Conservation (phyloP, 148 eudicot genomes). For the Amaranthus cruentus region DNA sequence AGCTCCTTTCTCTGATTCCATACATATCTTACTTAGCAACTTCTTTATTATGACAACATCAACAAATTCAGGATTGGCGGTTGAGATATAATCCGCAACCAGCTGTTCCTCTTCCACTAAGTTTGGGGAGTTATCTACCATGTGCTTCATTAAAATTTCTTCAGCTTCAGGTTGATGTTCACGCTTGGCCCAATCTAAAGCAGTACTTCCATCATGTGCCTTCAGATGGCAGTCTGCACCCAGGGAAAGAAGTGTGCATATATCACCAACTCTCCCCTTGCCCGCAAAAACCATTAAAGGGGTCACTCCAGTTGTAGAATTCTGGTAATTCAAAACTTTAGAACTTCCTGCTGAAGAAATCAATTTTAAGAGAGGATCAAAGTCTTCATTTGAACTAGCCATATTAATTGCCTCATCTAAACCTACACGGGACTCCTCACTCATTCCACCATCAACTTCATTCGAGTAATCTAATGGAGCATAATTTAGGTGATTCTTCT, state of each 20-base stretch:
- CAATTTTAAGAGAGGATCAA: conserved; percentile 64
- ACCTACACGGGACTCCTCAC: conserved; percentile 48
- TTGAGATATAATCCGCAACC: conserved; percentile 58
- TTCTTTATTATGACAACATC: conserved; percentile 67
- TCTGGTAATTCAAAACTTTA: conserved; percentile 59
- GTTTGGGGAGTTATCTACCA: conserved; percentile 34
- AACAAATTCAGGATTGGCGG: conserved; percentile 52
- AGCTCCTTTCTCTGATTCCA: conserved; percentile 71
- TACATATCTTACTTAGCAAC: conserved; percentile 70
- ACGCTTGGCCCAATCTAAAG: conserved; percentile 70
- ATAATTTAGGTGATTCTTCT: conserved; percentile 40
- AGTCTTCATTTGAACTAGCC: conserved; percentile 67
- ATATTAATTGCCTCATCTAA: conserved; percentile 82
- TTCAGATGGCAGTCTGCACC: conserved; percentile 70
- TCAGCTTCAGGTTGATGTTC: conserved; percentile 55
- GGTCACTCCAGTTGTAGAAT: conserved; percentile 70
- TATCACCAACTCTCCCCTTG: conserved; percentile 75
- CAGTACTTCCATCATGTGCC: conserved; percentile 71
- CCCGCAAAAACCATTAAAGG: conserved; percentile 85
- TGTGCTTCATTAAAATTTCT: conserved; percentile 58
- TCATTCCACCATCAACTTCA: conserved; percentile 35
- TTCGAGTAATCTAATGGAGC: conserved; percentile 18
- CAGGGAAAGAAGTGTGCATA: conserved; percentile 80
- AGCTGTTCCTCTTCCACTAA: conserved; percentile 47
- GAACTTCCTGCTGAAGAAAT: conserved; percentile 52